These are phyloP conservation scores for Nicotiana tomentosiformis DNA, from an alignment of 257 asterid species.

Conservation along the genomic window DNA sequence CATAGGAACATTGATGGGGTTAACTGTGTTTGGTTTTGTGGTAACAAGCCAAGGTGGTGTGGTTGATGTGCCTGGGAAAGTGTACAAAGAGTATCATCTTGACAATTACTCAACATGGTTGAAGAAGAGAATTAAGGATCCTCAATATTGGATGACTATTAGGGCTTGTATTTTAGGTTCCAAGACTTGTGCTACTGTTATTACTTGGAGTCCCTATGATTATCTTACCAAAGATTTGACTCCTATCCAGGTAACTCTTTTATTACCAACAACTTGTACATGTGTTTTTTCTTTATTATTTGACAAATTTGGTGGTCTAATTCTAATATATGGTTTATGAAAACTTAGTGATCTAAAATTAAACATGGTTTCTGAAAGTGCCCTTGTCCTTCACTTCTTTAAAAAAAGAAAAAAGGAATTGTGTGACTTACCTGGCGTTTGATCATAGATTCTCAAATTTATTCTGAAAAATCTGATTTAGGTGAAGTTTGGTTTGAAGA, in stretches of 20 bases:
- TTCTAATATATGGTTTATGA: background rate
- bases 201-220: conserved; percentile 71
- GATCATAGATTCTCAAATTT: too few species aligned
- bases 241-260: conserved; percentile 65
- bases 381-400: background rate
- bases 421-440: background rate
- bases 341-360: too few species aligned
- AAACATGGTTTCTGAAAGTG: too few species aligned
- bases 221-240: conserved; percentile 64
- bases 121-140: conserved; percentile 57
- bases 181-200: conserved; percentile 61
- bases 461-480: too few species aligned
- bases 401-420: background rate
- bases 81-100: conserved; percentile 57
- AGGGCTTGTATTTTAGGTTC: conserved; percentile 71
- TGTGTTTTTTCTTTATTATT: too few species aligned
- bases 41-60: conserved; percentile 80
- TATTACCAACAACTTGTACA: background rate
- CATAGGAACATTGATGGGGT: conserved; percentile 58
- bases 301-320: background rate
- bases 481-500: too few species aligned
- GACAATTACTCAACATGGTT: conserved; percentile 68
- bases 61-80: conserved; percentile 48
- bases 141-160: conserved; percentile 59
- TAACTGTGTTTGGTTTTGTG: conserved; percentile 77